Evolutionary conservation across 148 eudicot genomes (phyloP), one percentile per base, ranked within the genome.

Genomic region (Bassia scoparia): DNA sequence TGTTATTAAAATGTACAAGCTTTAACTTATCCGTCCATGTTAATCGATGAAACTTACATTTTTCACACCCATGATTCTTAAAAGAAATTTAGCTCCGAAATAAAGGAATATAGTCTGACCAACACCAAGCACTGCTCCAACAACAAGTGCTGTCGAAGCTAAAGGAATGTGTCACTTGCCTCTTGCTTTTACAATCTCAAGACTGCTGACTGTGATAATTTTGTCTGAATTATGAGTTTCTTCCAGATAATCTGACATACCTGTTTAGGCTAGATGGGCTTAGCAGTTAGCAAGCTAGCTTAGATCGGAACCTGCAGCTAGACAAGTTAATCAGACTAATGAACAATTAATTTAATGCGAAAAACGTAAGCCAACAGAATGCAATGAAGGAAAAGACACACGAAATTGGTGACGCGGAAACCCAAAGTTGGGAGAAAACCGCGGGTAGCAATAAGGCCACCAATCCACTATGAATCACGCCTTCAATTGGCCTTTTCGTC

Each of bases 91-190:
- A 67, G 96, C 96, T 11, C 86, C 83, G 70, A 76, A 74, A 58
- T 85, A 59, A 34, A 96, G 94, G 62, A 88, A 85, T 20, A 90
- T 34, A 52, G 92, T 79, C 61, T 96, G 96, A 37, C 88, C 72
- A 30, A 96, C 80, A 71, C 99, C 99, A 35, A 92, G 94, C 35
- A 92, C 68, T 11, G 68, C 74, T 23, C 97, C 97, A 11, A 96
- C 76, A 71, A 83, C 67, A 49, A 96, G 78, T 66, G 97, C 97
- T 16, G 99, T 92, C 23, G 99, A 90, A 49, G 99, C 99, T 68
- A 96, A 92, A 65, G 99, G 93, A 29, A 96, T 92, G 20, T 87
- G 81, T n/a, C 94, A 74, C 68, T 83, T 84, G 50, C 73, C 80
- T 11, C 30, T 55, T 59, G 17, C 2, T 50, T 76, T 79, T 16